Conservation (phyloP, 257 asterid species). For the Nemophila menziesii region DNA sequence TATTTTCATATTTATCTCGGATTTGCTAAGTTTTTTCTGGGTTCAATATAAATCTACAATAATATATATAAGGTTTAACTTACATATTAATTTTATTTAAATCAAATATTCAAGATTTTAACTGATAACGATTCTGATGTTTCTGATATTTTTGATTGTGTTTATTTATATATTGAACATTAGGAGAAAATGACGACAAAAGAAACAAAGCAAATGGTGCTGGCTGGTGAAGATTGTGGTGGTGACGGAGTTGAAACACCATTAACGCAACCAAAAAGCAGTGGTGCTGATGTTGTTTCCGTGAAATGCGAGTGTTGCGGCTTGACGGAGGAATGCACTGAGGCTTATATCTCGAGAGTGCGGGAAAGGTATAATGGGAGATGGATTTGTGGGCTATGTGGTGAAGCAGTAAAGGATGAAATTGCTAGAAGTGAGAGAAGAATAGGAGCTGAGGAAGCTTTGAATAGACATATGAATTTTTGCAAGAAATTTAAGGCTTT, state of each 20-base stretch:
- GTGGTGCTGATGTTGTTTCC: constrained; percentile 23
- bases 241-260: constrained; percentile 18
- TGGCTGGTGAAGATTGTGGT: background rate
- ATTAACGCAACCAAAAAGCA: constrained; percentile 3
- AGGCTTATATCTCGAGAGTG: constrained; percentile 42
- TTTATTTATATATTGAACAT: background rate
- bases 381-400: constrained; percentile 90
- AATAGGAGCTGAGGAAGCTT: constrained; percentile 59
- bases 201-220: constrained; percentile 1
- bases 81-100: too few species aligned
- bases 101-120: background rate
- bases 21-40: background rate
- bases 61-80: too few species aligned
- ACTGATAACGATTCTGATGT: background rate
- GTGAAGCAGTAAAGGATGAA: constrained; percentile 81
- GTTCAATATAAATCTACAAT: background rate
- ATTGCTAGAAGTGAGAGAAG: constrained; percentile 28
- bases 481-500: constrained; percentile 43
- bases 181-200: too few species aligned
- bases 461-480: constrained; percentile 61
- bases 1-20: background rate
- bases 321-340: constrained; percentile 75
- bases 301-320: constrained; percentile 78
- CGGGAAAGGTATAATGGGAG: constrained; percentile 50
- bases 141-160: background rate